Evolutionary conservation across 2,329 filamentous ascomycete genomes (phyloP), one percentile per base, ranked within the genome.

Genomic region (Cephalotrichum gorgonifer): DNA sequence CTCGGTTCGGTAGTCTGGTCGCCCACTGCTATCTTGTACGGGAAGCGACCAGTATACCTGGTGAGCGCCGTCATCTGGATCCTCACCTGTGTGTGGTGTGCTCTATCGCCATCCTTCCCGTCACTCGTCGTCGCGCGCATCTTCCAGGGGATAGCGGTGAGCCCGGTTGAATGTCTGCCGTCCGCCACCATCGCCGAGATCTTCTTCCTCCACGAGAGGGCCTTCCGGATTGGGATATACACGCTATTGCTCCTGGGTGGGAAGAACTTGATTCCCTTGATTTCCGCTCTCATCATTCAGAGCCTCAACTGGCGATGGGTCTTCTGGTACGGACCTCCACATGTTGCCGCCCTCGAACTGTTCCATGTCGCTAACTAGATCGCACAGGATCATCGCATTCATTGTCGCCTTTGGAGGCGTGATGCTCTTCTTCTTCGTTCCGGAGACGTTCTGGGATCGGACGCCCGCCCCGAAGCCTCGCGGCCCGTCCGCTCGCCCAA

Each of bases 171-270:
- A 64, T 95, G 89, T 59, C 74, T 97, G 27, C 91, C 91, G 0
- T 95, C 88, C 4, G 90, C 91, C 15, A 95, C 89, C 0, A 91
- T 97, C 58, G 89, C 90, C 3, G 91, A 97, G 64, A 96, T 97
- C 52, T 97, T 90, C 70, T 96, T 95, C 60, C 72, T 97, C 20
- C 91, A 97, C 58, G 91, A 97, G 67, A 78, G 91, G 52, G 91
- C 91, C 0, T 97, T 90, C 62, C 84, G 91, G 4, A 81, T 97
- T 42, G 93, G 93, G 9, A 89, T 97, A 23, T 97, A 97, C 61
- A 96, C 90, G 0, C 68, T 97, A 20, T 71, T 97, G 6, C 74
- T 97, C 12, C 76, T 97, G 0, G 87, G 90, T 14, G 89, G 90
- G 45, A 96, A 96, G 72, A 97, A 96, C 57, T 62, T 97, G 54